Evolutionary conservation across 805 yeast species (phyloP).

Genomic region (Candida krabiensis): DNA sequence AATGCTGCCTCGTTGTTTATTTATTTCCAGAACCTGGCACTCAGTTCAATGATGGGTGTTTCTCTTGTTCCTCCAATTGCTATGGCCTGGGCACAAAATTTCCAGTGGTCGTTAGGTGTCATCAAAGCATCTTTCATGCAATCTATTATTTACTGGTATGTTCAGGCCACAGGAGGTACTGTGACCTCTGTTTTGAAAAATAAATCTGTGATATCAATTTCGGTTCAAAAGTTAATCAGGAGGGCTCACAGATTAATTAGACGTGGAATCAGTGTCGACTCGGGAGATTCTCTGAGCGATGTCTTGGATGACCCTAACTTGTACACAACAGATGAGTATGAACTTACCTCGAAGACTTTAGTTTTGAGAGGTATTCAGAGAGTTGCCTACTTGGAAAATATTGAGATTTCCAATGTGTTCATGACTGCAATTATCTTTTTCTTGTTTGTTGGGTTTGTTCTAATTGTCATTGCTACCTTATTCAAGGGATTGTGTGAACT

Average conservation of each 20-base stretch:
- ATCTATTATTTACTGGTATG: conserved; percentile 85
- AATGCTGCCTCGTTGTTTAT: conserved; percentile 90
- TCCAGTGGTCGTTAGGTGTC: conserved; percentile 94
- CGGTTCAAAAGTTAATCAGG: conserved; percentile 63
- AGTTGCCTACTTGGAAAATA: conserved; percentile 79
- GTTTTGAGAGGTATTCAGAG: conserved; percentile 90
- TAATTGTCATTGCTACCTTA: conserved; percentile 52
- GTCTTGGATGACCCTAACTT: conserved; percentile 49
- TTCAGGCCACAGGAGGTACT: conserved; percentile 90
- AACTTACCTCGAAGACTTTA: conserved; percentile 65
- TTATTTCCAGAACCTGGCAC: conserved; percentile 91
- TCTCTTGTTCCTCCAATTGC: conserved; percentile 93
- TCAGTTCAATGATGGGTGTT: conserved; percentile 95
- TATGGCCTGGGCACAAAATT: conserved; percentile 96
- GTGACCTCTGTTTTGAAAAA: conserved; percentile 75
- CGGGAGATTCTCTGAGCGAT: conserved; percentile 42
- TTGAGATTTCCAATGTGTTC: conserved; percentile 84
- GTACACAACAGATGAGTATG: conserved; percentile 73
- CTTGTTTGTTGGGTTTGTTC: conserved; percentile 68
- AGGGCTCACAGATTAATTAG: conserved; percentile 24
- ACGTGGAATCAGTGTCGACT: conserved; percentile 38
- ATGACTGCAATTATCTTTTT: conserved; percentile 85
- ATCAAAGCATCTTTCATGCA: conserved; percentile 78
- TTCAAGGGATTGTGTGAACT: conserved; percentile 73
- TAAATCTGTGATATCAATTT: conserved; percentile 65